A percentile compares a stretch with the other conserved stretches of the same genome.
phyloP scores from a whole-genome alignment of 164 flowering plant species.

The Kalanchoe fedtschenkoi region DNA sequence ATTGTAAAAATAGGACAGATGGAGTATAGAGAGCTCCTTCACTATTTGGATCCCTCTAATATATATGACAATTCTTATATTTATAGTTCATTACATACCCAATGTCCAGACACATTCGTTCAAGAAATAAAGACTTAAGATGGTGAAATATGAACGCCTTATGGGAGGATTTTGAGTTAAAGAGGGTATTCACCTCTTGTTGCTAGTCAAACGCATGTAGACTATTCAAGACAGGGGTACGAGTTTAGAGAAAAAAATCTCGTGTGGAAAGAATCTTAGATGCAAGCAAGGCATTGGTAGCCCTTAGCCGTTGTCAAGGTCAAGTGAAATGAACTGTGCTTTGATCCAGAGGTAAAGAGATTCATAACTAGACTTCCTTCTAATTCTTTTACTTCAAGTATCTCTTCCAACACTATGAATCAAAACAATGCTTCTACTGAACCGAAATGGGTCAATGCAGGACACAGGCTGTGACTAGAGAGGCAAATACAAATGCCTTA shows the following conservation, averaged over 20 bases:
- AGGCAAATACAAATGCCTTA: no score
- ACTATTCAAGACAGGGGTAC: conserved; percentile 58
- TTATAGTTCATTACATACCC: conserved; percentile 60
- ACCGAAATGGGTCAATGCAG: no score
- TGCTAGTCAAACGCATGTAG: conserved; percentile 72
- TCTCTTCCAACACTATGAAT: no score
- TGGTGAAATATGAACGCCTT: conserved; percentile 66
- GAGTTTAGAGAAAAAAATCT: conserved; percentile 36
- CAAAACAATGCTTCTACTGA: no score
- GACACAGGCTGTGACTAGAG: no score
- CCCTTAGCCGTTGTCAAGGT: conserved; percentile 38
- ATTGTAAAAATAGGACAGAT: no score
- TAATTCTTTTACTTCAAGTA: no score
- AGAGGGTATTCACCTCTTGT: conserved; percentile 85
- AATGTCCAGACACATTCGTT: conserved; percentile 51
- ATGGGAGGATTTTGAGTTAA: conserved; percentile 85
- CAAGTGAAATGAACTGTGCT: conserved; percentile 44
- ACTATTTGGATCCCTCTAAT: no score
- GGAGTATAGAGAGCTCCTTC: no score
- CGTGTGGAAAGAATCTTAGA: conserved; percentile 75
- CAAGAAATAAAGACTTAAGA: conserved; percentile 59
- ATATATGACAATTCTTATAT: conserved; percentile 64
- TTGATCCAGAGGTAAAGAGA: conserved; percentile 48
- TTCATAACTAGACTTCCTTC: conserved; percentile 54
- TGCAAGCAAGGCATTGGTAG: conserved; percentile 71